Base-by-base conservation (phyloP, 148 eudicot species). In the Rhododendron kiyosumense region DNA sequence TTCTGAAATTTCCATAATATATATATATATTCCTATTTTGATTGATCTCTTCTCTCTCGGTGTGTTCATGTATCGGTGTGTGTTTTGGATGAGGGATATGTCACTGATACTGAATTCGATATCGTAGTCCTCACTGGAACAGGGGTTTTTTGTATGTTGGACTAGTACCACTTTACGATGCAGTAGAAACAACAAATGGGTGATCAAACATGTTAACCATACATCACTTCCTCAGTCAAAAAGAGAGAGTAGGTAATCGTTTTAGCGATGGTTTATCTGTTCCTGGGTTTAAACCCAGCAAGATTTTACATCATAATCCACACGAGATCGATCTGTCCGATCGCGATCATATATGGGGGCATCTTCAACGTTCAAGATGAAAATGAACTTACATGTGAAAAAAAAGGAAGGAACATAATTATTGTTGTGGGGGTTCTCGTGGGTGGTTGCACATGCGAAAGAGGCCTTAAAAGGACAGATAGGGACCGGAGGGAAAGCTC, bases 1-100 rank as follows among this genome's bases (percentile, higher is more conserved):
- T 61, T 87, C 90, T 84, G 85, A 87, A 65, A 82, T 89, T 87
- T 85, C 88, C 86, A 84, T 86, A 87, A 84, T 90, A 90, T 88
- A 87, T 86, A 87, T 86, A 91, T 89, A 87, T 86, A 85, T 87
- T 30, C 38, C 89, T 81, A 67, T 84, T 78, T 41, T 59, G 63
- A 36, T 65, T 15, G 10, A 18, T 81, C 57, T 54, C 78, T 22
- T 34, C 38, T 20, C 30, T 24, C 51, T 78, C 7, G 14, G 49
- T 78, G 48, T 24, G 8, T 78, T 17, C 46, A 17, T 76, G 22
- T 9, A 14, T 18, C 3, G 24, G 24, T 2, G n/a, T 77, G 46
- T 7, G 80, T 20, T 36, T 34, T 1, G 24, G 20, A 74, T 74
- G 43, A 65, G 30, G 17, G 54, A 51, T 65, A 65, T 10, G 73